phyloP scores from a whole-genome alignment of 768 basidiomycete genomes.

The Lentinula sp. region DNA sequence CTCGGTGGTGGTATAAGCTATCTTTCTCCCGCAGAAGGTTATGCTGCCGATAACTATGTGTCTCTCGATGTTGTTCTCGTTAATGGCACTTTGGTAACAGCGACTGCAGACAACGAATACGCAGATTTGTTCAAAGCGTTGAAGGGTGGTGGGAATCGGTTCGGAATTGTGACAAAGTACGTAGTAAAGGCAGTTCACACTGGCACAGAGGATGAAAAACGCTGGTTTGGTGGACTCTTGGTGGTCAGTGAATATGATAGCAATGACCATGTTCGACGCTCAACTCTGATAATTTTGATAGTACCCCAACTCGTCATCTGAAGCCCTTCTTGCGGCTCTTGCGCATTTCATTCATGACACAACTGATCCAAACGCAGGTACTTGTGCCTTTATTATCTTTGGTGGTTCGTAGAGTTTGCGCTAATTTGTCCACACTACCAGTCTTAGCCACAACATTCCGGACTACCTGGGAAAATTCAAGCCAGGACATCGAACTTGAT shows the following conservation, averaged over 20 bases:
- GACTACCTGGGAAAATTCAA: neutral
- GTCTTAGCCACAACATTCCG: neutral
- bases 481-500: neutral
- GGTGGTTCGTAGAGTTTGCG: no score
- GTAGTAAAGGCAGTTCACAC: conserved; percentile 32
- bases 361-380: conserved; percentile 33
- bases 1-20: conserved; percentile 39
- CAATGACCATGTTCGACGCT: neutral
- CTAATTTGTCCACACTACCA: neutral
- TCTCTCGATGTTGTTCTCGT: conserved; percentile 38
- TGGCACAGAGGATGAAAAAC: conserved; percentile 29
- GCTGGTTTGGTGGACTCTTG: conserved; percentile 34
- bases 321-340: conserved; percentile 30
- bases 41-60: conserved; percentile 29
- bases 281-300: conserved; percentile 5
- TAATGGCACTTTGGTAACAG: conserved; percentile 32
- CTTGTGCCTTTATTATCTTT: neutral
- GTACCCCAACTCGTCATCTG: conserved; percentile 32
- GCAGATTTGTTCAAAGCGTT: conserved; percentile 39
- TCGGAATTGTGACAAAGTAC: conserved; percentile 40
- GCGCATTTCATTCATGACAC: conserved; percentile 30
- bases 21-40: conserved; percentile 32
- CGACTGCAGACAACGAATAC: conserved; percentile 32
- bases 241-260: conserved; percentile 18
- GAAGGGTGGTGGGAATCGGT: conserved; percentile 38